These are phyloP conservation scores for Volvox carteri DNA, from an alignment of 163 green algal species.

Conservation along the genomic window DNA sequence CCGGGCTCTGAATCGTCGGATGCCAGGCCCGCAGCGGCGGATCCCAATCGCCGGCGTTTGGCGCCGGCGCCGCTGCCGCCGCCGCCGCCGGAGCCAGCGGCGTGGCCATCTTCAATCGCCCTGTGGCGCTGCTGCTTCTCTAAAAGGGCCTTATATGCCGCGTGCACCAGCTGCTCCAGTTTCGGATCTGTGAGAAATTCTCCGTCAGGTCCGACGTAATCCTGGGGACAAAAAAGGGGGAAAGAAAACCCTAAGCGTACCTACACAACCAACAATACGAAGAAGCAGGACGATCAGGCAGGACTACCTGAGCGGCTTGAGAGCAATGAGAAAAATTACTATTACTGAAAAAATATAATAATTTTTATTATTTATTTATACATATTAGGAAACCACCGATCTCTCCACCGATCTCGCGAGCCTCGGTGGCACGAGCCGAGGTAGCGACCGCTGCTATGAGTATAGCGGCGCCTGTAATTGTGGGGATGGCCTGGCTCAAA, in stretches of 20 bases:
- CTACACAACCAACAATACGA: neutral
- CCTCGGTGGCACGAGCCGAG: no score
- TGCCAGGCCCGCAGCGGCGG: neutral
- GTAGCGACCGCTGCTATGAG: no score
- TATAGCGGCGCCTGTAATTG: neutral
- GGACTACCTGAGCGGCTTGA: neutral
- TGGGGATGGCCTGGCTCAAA: neutral
- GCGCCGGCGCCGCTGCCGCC: no score
- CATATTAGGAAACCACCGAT: no score
- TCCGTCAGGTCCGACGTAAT: conserved; percentile 36
- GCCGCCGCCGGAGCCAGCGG: no score
- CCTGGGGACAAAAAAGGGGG: neutral
- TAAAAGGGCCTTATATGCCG: conserved; percentile 11
- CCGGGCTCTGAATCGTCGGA: neutral
- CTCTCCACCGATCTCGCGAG: no score
- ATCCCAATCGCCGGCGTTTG: conserved; percentile 9
- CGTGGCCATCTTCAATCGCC: neutral
- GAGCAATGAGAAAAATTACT: neutral
- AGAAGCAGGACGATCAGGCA: neutral
- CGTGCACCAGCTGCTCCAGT: conserved; percentile 25
- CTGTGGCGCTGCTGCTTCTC: conserved; percentile 22
- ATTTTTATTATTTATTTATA: no score
- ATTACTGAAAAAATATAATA: neutral
- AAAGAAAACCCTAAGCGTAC: neutral
- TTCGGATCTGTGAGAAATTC: conserved; percentile 8